A percentile compares a stretch with the other conserved stretches of the same genome.
Conservation (phyloP, 2,329 filamentous ascomycete species). For the Cercospora brassicicola region DNA sequence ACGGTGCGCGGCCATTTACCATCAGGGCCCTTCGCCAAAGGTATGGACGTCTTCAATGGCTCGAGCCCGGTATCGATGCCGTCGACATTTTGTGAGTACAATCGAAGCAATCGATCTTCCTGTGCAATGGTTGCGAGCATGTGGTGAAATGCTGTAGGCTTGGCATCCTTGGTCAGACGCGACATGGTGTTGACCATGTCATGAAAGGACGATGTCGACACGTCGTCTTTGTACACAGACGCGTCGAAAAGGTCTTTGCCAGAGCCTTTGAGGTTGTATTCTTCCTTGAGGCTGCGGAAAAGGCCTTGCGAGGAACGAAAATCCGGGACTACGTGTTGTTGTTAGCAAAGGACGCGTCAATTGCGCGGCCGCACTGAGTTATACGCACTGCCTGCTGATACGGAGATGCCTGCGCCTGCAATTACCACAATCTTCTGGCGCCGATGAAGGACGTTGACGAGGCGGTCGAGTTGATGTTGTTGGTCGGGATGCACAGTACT, state of each 20-base stretch:
- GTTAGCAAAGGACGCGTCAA: slow-evolving; percentile 26
- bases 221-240: slow-evolving; percentile 91
- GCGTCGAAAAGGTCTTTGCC: slow-evolving; percentile 97
- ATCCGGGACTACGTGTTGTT: slow-evolving; percentile 69
- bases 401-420: slow-evolving; percentile 93
- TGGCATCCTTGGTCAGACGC: slow-evolving; percentile 70
- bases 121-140: slow-evolving; percentile 85
- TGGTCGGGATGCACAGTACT: slow-evolving; percentile 58
- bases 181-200: slow-evolving; percentile 92
- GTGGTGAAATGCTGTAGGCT: slow-evolving; percentile 88
- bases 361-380: slow-evolving; percentile 23
- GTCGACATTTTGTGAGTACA: slow-evolving; percentile 97
- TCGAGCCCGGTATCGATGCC: slow-evolving; percentile 83
- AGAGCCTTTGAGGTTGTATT: slow-evolving; percentile 88
- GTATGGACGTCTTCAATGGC: slow-evolving; percentile 77
- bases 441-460: slow-evolving; percentile 74
- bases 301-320: slow-evolving; percentile 90
- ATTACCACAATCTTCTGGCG: slow-evolving; percentile 97
- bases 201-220: slow-evolving; percentile 86
- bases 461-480: slow-evolving; percentile 62
- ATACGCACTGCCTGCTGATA: slow-evolving; percentile 82
- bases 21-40: slow-evolving; percentile 67
- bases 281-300: slow-evolving; percentile 78
- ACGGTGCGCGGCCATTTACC: slow-evolving; percentile 91
- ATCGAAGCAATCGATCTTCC: slow-evolving; percentile 80